A percentile compares a stretch with the other conserved stretches of the same genome.
Conservation (phyloP, 345 rosid species). For the Ricinus communis region DNA sequence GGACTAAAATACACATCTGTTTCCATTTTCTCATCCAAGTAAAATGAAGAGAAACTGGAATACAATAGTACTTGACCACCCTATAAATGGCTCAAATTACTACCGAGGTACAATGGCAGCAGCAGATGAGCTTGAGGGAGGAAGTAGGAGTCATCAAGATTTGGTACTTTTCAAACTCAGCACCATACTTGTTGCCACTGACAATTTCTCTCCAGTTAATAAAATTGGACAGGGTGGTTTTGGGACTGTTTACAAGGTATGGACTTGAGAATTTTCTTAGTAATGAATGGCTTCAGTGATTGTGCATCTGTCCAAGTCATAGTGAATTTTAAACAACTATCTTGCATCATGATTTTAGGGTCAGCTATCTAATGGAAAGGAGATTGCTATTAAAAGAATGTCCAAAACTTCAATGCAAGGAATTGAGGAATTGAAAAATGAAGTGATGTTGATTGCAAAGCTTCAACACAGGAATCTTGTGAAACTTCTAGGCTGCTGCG, state of each 20-base stretch:
- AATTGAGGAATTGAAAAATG: slow-evolving; percentile 13
- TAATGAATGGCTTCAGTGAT: not conserved
- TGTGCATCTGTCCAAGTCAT: not conserved
- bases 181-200: slow-evolving; percentile 26
- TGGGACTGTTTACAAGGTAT: slow-evolving; percentile 43
- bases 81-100: not conserved
- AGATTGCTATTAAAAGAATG: slow-evolving; percentile 15
- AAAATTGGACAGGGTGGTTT: slow-evolving; percentile 43
- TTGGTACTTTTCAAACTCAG: slow-evolving; percentile 27
- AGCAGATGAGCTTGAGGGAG: not conserved
- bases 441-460: slow-evolving; percentile 15
- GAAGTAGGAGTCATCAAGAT: not conserved
- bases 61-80: not conserved
- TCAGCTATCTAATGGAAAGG: slow-evolving; percentile 3
- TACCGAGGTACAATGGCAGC: too few species aligned
- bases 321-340: too few species aligned
- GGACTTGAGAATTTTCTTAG: too few species aligned
- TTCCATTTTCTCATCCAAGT: too few species aligned
- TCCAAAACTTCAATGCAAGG: slow-evolving; percentile 16
- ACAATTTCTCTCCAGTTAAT: slow-evolving; percentile 22
- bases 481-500: slow-evolving; percentile 31
- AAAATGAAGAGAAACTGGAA: too few species aligned
- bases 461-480: slow-evolving; percentile 23
- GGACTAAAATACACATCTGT: too few species aligned
- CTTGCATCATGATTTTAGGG: slow-evolving; percentile 11